Base-by-base conservation (phyloP, 768 basidiomycete genomes). In the Russula lepida region DNA sequence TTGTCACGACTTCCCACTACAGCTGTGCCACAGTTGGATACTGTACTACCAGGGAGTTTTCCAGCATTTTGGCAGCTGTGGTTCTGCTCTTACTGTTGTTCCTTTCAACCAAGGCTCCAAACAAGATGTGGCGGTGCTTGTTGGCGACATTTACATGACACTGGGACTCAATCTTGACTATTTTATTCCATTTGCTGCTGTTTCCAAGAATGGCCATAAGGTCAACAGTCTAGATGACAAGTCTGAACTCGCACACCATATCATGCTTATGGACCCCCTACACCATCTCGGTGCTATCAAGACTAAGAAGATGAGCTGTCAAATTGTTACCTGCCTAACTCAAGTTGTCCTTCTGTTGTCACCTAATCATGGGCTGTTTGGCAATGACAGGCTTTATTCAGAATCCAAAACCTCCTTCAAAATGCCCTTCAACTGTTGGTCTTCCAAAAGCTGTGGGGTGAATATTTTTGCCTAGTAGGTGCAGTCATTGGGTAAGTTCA, bases 101-200 rank as follows among this genome's bases (percentile, higher is more conserved):
- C 97, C 97, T 15, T 99, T 98, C 84, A 99, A 99, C 70, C 95
- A 98, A 73, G 97, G 90, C 30, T 98, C 95, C 4, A 97, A 93
- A 75, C 97, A 98, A 72, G 97, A 99, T 66, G 92, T 98, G 41
- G 95, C 98, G 69, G 92, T 94, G 5, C 84, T 99, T 54, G 86
- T 99, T 67, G 95, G 98, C 75, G 98, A 98, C 73, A 95, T 99
- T 74, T 99, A 98, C 75, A 84, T 88, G 32, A 93, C 86, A 27
- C 85, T 99, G 56, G 89, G 92, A 58, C 84, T 98, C 77, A 97
- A 99, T 75, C 83, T 99, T 59, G 97, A 99, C 75, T 99, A 98
- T 74, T 91, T 99, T 69, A 83, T 98, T 62, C 97, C 97, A 23
- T 99, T 99, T 74, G 97, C 97, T 47, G 97, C 95, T 51, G 88